phyloP scores from a whole-genome alignment of 2,329 filamentous ascomycete species.

The Ophiostoma himal-ulmi region DNA sequence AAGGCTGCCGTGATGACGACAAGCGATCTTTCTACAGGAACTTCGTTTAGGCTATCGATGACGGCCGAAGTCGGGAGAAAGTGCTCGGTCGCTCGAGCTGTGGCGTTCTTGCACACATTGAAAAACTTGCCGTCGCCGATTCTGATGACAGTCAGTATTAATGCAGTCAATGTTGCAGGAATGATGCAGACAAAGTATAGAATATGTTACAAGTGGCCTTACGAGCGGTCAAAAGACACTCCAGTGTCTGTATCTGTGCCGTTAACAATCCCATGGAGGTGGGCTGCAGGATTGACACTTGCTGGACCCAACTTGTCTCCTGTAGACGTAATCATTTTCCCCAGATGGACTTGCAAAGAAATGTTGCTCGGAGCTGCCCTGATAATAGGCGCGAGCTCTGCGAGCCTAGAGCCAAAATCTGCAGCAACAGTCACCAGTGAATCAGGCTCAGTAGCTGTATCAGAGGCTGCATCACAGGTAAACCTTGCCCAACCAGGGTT shows the following conservation, averaged over 20 bases:
- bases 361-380: background rate
- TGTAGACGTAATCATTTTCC: background rate
- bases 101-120: conserved; percentile 1
- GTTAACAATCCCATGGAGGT: background rate
- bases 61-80: conserved; percentile 23
- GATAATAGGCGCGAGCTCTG: background rate
- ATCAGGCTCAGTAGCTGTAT: background rate
- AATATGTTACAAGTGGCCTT: background rate
- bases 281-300: background rate
- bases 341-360: conserved; percentile 16
- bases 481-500: background rate
- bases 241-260: background rate
- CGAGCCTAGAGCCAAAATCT: conserved; percentile 6
- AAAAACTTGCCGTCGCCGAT: conserved; percentile 21
- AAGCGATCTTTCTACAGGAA: conserved; percentile 22
- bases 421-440: background rate
- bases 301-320: background rate
- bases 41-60: conserved; percentile 18
- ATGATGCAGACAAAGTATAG: background rate
- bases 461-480: background rate
- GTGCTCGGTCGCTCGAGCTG: background rate
- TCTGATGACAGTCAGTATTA: conserved; percentile 14
- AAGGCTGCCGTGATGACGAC: conserved; percentile 25
- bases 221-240: conserved; percentile 19
- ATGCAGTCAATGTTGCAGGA: too few relatives aligned